Percentiles rank a stretch among this genome's conserved stretches.
Evolutionary conservation across 108 stramenopile species (phyloP).

Genomic region (Craspedostauros australis): DNA sequence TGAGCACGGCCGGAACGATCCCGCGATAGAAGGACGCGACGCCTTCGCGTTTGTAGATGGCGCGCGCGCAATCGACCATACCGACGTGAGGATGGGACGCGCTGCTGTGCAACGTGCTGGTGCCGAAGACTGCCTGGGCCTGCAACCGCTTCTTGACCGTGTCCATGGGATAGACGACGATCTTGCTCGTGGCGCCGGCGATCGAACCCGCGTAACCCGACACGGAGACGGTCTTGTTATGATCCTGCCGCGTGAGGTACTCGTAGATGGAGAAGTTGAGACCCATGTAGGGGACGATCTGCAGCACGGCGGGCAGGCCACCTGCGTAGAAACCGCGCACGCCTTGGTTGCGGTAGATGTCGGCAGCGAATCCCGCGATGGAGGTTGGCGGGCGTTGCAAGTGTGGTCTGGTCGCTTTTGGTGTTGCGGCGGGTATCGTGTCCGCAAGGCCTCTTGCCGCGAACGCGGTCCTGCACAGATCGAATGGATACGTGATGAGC

Average conservation of each 20-base stretch:
- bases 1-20: constrained; percentile 57
- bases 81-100: constrained; percentile 15
- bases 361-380: constrained; percentile 51
- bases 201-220: constrained; percentile 67
- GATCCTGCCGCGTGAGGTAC: constrained; percentile 37
- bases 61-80: constrained; percentile 65
- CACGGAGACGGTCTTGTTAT: constrained; percentile 22
- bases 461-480: constrained; percentile 86
- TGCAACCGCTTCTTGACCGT: constrained; percentile 93
- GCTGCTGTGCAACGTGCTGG: constrained; percentile 2
- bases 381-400: constrained; percentile 39
- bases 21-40: constrained; percentile 54
- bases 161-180: constrained; percentile 90
- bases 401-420: constrained; percentile 11
- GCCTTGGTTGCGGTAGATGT: constrained; percentile 54
- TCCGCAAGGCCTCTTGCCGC: constrained; percentile 61
- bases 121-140: constrained; percentile 71
- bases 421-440: constrained; percentile 12
- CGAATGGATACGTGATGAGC: constrained; percentile 88
- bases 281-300: constrained; percentile 93
- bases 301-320: constrained; percentile 61
- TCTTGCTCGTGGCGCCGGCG: constrained; percentile 81
- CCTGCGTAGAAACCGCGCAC: constrained; percentile 83
- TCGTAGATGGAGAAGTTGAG: constrained; percentile 90
- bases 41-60: constrained; percentile 61